Conservation (phyloP, 257 asterid species). For the Solanum etuberosum region DNA sequence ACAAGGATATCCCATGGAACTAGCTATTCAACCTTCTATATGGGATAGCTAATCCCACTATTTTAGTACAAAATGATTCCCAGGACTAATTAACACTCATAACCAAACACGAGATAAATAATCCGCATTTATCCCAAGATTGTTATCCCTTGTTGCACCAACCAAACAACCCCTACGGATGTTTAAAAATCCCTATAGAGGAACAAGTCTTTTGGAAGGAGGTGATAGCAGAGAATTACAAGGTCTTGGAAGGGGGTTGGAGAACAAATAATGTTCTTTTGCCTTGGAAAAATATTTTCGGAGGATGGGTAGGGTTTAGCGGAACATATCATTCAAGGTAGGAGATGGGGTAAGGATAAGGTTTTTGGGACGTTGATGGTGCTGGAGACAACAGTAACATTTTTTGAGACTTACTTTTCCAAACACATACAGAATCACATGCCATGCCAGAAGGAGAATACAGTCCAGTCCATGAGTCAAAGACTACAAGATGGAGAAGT, state of each 20-base stretch:
- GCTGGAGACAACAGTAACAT: background rate
- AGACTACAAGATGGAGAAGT: background rate
- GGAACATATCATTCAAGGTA: background rate
- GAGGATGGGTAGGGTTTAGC: background rate
- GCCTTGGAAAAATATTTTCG: background rate
- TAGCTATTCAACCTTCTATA: background rate
- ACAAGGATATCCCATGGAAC: background rate
- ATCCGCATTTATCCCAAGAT: background rate
- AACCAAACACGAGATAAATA: background rate
- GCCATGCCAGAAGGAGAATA: background rate
- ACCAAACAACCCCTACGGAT: background rate
- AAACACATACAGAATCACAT: background rate
- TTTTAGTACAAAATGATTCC: background rate
- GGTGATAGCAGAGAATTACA: background rate
- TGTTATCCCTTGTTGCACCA: background rate
- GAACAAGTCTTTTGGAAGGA: background rate
- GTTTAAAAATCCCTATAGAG: background rate
- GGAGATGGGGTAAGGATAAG: background rate
- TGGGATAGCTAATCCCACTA: background rate
- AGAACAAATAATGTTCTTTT: background rate
- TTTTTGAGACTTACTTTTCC: background rate
- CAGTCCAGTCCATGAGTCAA: background rate
- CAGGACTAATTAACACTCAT: background rate
- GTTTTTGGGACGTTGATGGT: background rate
- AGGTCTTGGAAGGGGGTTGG: background rate